Conservation (phyloP, 1,284 basidiomycete species). For the Moesziomyces globuligerus region DNA sequence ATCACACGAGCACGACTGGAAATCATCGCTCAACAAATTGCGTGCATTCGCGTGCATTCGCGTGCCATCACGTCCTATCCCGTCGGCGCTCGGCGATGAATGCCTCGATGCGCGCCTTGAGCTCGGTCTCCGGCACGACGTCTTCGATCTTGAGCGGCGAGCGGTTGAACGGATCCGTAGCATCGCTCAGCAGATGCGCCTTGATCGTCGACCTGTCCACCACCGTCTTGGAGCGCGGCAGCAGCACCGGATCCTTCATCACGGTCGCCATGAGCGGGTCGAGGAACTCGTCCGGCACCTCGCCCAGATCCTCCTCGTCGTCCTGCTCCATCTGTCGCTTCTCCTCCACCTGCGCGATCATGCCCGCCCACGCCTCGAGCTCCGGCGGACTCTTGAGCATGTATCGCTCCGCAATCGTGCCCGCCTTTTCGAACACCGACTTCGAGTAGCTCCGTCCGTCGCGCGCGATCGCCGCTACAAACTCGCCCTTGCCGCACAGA, state of each 20-base stretch:
- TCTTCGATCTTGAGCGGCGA: conserved; percentile 69
- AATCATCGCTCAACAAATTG: background rate
- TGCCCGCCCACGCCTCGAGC: conserved; percentile 77
- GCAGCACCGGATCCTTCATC: conserved; percentile 93
- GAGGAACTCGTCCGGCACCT: conserved; percentile 93
- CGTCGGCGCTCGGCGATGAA: conserved; percentile 50
- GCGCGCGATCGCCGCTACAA: conserved; percentile 86
- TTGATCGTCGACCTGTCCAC: conserved; percentile 95
- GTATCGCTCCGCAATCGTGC: conserved; percentile 76
- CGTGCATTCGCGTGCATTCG: no score
- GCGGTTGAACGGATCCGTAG: conserved; percentile 72
- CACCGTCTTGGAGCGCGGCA: conserved; percentile 83
- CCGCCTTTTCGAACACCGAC: conserved; percentile 84
- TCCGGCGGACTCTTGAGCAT: conserved; percentile 83
- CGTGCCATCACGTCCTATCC: conserved; percentile 1
- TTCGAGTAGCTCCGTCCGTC: conserved; percentile 92
- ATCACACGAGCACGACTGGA: no score
- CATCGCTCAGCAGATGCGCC: conserved; percentile 88
- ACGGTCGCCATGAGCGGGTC: conserved; percentile 89
- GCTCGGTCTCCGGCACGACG: conserved; percentile 58
- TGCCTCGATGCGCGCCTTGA: conserved; percentile 57
- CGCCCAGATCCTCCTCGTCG: conserved; percentile 88
- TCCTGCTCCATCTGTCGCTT: conserved; percentile 80
- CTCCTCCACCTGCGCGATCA: conserved; percentile 86
- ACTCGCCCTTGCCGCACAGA: conserved; percentile 80